A percentile compares a stretch with the other conserved stretches of the same genome.
phyloP scores from a whole-genome alignment of 768 basidiomycete genomes.

The Arthromyces matolae region DNA sequence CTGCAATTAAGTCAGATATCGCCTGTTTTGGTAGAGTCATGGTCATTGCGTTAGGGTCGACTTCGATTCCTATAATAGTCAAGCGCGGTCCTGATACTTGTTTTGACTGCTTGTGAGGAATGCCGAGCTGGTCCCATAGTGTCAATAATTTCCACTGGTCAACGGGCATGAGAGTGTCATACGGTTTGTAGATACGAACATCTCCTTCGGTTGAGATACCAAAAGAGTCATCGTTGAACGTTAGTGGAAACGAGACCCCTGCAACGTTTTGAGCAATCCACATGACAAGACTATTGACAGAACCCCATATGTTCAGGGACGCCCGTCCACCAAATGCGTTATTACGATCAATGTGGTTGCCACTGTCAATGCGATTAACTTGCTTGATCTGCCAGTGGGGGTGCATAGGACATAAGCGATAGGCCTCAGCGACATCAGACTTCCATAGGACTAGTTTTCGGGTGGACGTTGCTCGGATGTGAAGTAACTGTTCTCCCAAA shows the following conservation, averaged over 20 bases:
- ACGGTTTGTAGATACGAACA: neutral
- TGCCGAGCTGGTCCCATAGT: neutral
- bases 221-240: neutral
- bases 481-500: neutral
- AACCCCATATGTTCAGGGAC: no score
- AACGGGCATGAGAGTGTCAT: neutral
- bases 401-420: neutral
- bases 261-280: neutral
- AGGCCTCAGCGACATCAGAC: neutral
- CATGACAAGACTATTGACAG: neutral
- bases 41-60: neutral
- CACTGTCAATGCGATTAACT: neutral
- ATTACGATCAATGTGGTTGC: neutral
- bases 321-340: neutral
- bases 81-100: neutral
- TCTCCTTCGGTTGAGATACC: neutral
- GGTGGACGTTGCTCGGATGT: neutral
- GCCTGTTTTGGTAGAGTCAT: neutral
- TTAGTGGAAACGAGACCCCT: neutral
- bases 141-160: neutral
- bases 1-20: neutral
- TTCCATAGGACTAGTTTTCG: neutral
- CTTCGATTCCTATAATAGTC: constrained; percentile 2
- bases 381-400: neutral
- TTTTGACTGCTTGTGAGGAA: neutral